Evolutionary conservation across 108 stramenopile species (phyloP).

Genomic region (Fistulifera pelliculosa): DNA sequence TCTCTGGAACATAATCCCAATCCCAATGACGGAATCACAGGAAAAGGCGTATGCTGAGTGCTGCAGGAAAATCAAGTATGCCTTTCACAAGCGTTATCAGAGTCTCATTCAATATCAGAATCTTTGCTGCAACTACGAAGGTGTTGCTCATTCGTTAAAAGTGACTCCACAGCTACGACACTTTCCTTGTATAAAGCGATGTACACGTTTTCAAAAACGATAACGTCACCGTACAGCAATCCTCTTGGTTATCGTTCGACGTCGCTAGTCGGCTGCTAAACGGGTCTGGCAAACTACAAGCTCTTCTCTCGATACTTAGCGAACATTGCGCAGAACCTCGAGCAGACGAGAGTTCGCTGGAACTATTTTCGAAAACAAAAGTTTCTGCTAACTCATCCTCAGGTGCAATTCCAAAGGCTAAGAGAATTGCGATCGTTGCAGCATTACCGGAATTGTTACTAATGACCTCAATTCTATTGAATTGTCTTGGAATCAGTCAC

Average conservation of each 20-base stretch:
- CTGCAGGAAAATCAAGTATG: too few species aligned
- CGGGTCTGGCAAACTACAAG: conserved; percentile 54
- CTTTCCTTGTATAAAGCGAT: not conserved
- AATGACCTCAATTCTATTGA: conserved; percentile 50
- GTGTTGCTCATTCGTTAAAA: conserved; percentile 22
- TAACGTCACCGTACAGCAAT: not conserved
- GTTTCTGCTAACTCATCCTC: not conserved
- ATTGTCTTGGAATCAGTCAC: conserved; percentile 57
- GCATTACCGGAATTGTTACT: conserved; percentile 43
- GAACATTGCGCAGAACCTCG: conserved; percentile 32
- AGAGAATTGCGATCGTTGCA: conserved; percentile 68
- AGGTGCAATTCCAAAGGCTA: not conserved
- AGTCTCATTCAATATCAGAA: conserved; percentile 7
- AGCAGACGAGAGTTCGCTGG: conserved; percentile 1
- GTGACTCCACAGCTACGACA: not conserved
- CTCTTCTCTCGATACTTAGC: conserved; percentile 42
- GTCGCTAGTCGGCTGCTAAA: conserved; percentile 27
- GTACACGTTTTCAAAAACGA: not conserved
- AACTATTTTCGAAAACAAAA: not conserved
- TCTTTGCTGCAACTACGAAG: conserved; percentile 23
- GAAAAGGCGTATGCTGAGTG: too few species aligned
- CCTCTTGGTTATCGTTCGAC: too few species aligned
- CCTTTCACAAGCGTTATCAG: not conserved
- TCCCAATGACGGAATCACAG: too few species aligned
- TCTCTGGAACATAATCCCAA: too few species aligned